Percentiles rank a stretch among this genome's conserved stretches.
phyloP scores from a whole-genome alignment of 139 green algal genomes.

The Chlorella vulgaris region DNA sequence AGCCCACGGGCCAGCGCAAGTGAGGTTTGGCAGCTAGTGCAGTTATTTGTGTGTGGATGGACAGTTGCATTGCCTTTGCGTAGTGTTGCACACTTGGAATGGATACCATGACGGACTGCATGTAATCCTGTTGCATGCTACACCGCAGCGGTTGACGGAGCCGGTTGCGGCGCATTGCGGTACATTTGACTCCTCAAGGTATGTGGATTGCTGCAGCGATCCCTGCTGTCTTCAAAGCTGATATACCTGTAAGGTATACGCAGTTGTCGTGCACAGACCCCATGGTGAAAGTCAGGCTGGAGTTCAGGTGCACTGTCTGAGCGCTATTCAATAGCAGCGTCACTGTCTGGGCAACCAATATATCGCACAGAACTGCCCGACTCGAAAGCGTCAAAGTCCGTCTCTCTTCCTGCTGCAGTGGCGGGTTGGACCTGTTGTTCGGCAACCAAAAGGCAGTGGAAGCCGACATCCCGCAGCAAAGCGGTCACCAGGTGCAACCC shows the following conservation, averaged over 20 bases:
- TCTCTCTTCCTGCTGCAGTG: conserved; percentile 52
- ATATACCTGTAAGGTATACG: neutral
- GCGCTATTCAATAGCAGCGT: too few relatives aligned
- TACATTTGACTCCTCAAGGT: too few relatives aligned
- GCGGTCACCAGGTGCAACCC: conserved; percentile 12
- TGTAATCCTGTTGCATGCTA: too few relatives aligned
- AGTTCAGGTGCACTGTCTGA: neutral
- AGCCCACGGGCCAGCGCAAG: neutral
- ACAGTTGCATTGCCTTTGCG: too few relatives aligned
- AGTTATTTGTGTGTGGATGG: too few relatives aligned
- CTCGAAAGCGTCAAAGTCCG: neutral
- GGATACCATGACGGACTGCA: too few relatives aligned
- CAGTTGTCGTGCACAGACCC: too few relatives aligned
- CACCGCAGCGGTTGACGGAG: too few relatives aligned
- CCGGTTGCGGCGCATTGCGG: too few relatives aligned
- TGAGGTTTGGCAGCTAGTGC: neutral
- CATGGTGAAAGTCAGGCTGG: neutral
- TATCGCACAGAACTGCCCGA: too few relatives aligned
- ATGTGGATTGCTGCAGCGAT: neutral
- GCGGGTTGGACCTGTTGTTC: conserved; percentile 86
- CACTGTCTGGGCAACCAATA: too few relatives aligned
- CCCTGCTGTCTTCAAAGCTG: neutral
- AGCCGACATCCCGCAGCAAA: conserved; percentile 56
- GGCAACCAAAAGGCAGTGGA: conserved; percentile 66
- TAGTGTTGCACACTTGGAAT: too few relatives aligned